phyloP scores from a whole-genome alignment of 306 rosid species.

The Vigna trinervia region DNA sequence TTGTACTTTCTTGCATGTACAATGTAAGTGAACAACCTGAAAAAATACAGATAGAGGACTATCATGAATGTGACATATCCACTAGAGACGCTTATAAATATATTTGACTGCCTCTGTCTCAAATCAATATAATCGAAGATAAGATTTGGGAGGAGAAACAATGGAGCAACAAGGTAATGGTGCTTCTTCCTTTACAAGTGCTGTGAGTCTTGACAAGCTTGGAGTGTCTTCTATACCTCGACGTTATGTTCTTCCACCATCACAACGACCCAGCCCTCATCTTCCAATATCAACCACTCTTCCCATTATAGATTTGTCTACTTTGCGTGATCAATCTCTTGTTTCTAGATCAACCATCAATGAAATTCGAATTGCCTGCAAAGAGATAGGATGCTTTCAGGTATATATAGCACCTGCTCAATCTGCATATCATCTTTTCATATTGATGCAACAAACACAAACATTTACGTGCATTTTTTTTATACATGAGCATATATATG shows the following conservation, averaged over 20 bases:
- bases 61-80: background rate
- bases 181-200: slow-evolving; percentile 48
- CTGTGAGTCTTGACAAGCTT: slow-evolving; percentile 43
- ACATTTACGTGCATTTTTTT: background rate
- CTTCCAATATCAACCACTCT: slow-evolving; percentile 34
- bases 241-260: slow-evolving; percentile 59
- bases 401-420: slow-evolving; percentile 35
- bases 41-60: slow-evolving; percentile 26
- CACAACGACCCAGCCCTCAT: slow-evolving; percentile 52
- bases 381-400: slow-evolving; percentile 57
- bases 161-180: slow-evolving; percentile 28
- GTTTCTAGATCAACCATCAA: slow-evolving; percentile 39
- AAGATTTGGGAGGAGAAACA: slow-evolving; percentile 24
- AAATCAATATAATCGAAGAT: background rate
- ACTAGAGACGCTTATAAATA: slow-evolving; percentile 40
- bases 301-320: slow-evolving; percentile 58
- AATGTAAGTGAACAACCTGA: slow-evolving; percentile 40
- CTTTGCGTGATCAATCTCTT: slow-evolving; percentile 38
- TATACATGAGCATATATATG: background rate
- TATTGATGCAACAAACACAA: background rate
- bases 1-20: slow-evolving; percentile 14
- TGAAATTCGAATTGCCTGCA: slow-evolving; percentile 47
- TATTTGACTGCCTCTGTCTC: background rate
- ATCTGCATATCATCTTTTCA: background rate
- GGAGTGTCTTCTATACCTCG: slow-evolving; percentile 52